Conservation (phyloP, 257 asterid genomes). For the Verbascum thapsus region DNA sequence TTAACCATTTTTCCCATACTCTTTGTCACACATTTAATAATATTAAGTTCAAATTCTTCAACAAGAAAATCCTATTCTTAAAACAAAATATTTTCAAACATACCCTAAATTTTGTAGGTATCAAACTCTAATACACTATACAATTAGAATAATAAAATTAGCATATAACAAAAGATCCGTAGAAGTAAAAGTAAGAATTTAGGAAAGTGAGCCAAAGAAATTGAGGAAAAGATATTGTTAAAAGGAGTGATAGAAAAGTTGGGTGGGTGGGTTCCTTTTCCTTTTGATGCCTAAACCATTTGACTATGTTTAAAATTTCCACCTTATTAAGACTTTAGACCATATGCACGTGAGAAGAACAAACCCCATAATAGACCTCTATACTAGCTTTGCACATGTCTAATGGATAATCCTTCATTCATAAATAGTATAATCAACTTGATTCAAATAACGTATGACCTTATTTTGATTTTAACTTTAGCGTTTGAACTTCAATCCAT, state of each 20-base stretch:
- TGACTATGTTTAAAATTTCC: constrained; percentile 23
- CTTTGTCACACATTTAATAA: too few relatives aligned
- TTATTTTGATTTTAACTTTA: too few relatives aligned
- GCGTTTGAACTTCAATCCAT: too few relatives aligned
- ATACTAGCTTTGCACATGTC: constrained; percentile 1
- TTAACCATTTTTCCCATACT: too few relatives aligned
- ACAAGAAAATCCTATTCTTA: too few relatives aligned
- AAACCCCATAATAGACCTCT: neutral
- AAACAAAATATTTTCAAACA: too few relatives aligned
- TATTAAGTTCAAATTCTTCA: too few relatives aligned
- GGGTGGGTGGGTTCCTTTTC: too few relatives aligned
- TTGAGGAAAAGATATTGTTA: constrained; percentile 28
- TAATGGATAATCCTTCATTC: neutral
- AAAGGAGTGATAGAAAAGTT: constrained; percentile 38
- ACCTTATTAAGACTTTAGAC: constrained; percentile 33
- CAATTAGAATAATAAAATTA: neutral
- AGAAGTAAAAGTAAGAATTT: neutral
- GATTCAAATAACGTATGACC: too few relatives aligned
- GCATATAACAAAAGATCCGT: neutral
- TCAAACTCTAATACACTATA: neutral
- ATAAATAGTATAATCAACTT: too few relatives aligned
- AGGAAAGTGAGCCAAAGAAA: constrained; percentile 15
- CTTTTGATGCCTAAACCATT: constrained; percentile 25
- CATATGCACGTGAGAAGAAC: constrained; percentile 40
- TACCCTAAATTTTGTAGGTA: too few relatives aligned